phyloP scores from a whole-genome alignment of 202 grass and related monocot genomes.

The Setaria viridis region DNA sequence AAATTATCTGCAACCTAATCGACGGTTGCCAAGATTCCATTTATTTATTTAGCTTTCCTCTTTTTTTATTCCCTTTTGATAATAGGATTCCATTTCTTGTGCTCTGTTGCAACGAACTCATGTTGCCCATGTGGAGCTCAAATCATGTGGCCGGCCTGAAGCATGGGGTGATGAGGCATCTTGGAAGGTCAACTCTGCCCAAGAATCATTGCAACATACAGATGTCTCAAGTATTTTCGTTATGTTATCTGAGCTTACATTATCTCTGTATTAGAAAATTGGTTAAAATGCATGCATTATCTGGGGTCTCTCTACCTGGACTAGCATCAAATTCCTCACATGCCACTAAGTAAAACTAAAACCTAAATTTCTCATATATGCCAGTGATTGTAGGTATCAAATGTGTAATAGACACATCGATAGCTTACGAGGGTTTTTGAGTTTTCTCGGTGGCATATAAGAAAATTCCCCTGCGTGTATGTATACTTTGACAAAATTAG shows the following conservation, averaged over 20 bases:
- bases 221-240: background rate
- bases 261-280: background rate
- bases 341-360: no score
- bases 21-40: slow-evolving; percentile 27
- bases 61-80: background rate
- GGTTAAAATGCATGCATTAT: background rate
- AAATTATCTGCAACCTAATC: slow-evolving; percentile 18
- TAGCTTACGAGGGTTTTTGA: no score
- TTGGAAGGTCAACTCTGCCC: slow-evolving; percentile 52
- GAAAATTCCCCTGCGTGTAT: background rate
- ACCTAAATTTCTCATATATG: no score
- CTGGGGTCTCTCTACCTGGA: background rate
- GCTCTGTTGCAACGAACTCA: slow-evolving; percentile 39
- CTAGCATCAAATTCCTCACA: background rate
- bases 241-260: background rate
- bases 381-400: no score
- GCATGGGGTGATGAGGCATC: slow-evolving; percentile 29
- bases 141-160: slow-evolving; percentile 49
- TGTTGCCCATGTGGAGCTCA: slow-evolving; percentile 52
- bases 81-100: slow-evolving; percentile 36
- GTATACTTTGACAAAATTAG: background rate
- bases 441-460: no score
- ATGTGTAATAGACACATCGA: no score
- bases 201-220: slow-evolving; percentile 39
- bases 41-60: background rate